Percentiles rank a stretch among this genome's conserved stretches.
phyloP scores from a whole-genome alignment of 306 rosid genomes.

The Fragaria nilgerrensis region DNA sequence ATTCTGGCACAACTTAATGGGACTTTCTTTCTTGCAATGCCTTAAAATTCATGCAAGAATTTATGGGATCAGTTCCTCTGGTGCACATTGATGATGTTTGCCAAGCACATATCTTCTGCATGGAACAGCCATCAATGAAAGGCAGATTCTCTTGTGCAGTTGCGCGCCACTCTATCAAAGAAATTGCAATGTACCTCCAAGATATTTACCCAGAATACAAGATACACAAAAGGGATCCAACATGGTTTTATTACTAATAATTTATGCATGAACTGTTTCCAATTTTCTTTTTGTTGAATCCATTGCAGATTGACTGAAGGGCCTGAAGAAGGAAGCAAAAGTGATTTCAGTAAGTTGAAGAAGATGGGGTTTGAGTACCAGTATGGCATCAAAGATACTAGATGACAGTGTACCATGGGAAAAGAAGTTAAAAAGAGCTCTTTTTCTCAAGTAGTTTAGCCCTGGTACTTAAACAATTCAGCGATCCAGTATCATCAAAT shows the following conservation, averaged over 20 bases:
- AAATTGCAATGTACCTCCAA: slow-evolving; percentile 16
- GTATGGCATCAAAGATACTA: slow-evolving; percentile 13
- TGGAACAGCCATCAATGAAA: slow-evolving; percentile 33
- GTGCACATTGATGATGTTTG: slow-evolving; percentile 49
- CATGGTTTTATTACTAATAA: neutral
- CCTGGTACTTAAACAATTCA: neutral
- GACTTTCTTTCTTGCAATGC: neutral
- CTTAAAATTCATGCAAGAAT: slow-evolving; percentile 28
- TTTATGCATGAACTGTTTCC: neutral
- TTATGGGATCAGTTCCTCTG: slow-evolving; percentile 32
- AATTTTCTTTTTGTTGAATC: neutral
- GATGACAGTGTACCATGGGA: slow-evolving; percentile 22
- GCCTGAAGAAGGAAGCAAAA: slow-evolving; percentile 9
- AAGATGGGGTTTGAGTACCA: slow-evolving; percentile 22
- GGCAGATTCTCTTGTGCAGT: slow-evolving; percentile 43
- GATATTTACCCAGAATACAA: slow-evolving; percentile 22
- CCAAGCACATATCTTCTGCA: slow-evolving; percentile 50
- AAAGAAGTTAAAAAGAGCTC: neutral
- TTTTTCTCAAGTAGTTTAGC: neutral
- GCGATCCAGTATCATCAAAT: neutral
- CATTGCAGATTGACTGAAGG: slow-evolving; percentile 21
- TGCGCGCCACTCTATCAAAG: slow-evolving; percentile 12
- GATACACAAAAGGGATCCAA: slow-evolving; percentile 9
- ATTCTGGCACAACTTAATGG: slow-evolving; percentile 27
- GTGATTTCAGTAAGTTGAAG: slow-evolving; percentile 23